Percentiles rank a stretch among this genome's conserved stretches.
phyloP scores from a whole-genome alignment of 345 rosid genomes.

The Moringa oleifera region DNA sequence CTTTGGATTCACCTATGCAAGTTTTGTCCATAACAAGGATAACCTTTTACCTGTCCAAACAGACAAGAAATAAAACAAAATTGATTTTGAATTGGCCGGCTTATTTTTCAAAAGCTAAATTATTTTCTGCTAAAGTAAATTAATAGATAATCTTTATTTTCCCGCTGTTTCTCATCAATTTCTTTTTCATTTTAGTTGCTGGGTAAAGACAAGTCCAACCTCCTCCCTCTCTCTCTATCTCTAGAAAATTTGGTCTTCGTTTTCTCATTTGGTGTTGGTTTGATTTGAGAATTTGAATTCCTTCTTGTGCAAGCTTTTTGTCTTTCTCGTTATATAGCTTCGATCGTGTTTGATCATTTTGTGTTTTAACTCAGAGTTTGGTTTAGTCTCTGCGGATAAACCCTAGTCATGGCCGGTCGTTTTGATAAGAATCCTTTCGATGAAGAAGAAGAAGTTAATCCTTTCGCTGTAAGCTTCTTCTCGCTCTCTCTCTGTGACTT shows the following conservation, averaged over 20 bases:
- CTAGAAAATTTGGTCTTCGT: background rate
- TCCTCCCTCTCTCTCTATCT: slow-evolving; percentile 3
- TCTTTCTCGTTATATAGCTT: background rate
- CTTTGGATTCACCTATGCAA: too few species aligned
- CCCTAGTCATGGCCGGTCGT: slow-evolving; percentile 64
- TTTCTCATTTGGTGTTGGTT: background rate
- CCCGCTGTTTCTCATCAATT: slow-evolving; percentile 11
- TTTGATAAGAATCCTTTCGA: slow-evolving; percentile 85
- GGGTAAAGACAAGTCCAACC: slow-evolving; percentile 14
- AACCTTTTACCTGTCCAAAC: too few species aligned
- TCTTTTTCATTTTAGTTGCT: background rate
- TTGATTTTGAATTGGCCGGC: too few species aligned
- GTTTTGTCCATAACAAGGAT: too few species aligned
- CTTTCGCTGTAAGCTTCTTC: slow-evolving; percentile 65
- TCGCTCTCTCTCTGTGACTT: slow-evolving; percentile 1
- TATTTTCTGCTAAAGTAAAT: too few species aligned
- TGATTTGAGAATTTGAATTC: slow-evolving; percentile 15
- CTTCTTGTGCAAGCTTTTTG: slow-evolving; percentile 11
- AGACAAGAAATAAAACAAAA: too few species aligned
- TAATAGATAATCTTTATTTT: too few species aligned
- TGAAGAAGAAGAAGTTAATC: slow-evolving; percentile 92
- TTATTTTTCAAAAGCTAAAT: too few species aligned
- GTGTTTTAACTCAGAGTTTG: background rate
- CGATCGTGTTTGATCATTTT: background rate
- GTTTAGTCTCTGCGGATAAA: background rate